Evolutionary conservation across 2,329 filamentous ascomycete species (phyloP).

Genomic region (Colletotrichum sp.): DNA sequence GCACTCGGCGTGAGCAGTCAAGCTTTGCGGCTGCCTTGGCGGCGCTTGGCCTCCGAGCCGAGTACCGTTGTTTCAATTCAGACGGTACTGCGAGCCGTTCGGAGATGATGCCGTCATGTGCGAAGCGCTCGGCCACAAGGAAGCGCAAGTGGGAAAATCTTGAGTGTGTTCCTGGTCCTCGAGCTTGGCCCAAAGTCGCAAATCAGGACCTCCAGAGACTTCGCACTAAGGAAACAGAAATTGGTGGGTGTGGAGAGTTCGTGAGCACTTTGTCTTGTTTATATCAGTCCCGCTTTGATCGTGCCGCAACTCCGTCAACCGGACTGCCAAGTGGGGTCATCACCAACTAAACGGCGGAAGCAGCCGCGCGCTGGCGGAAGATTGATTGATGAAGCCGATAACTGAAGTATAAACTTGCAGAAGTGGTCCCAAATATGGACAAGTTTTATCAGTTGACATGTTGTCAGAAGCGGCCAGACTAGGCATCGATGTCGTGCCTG

Average conservation of each 20-base stretch:
- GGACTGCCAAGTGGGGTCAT: background rate
- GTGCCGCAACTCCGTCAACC: background rate
- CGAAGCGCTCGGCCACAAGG: too few species aligned
- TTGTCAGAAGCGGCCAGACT: background rate
- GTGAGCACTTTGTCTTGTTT: background rate
- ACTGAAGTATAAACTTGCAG: background rate
- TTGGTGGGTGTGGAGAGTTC: background rate
- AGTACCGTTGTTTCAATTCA: too few species aligned
- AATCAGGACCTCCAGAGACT: background rate
- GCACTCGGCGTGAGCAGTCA: background rate
- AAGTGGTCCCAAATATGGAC: background rate
- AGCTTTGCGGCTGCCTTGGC: constrained; percentile 11
- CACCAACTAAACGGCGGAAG: background rate
- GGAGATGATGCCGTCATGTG: background rate
- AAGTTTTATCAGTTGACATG: background rate
- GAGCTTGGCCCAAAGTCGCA: background rate
- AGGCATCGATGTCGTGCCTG: background rate
- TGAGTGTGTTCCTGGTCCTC: background rate
- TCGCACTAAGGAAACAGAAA: background rate
- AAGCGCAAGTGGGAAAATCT: background rate
- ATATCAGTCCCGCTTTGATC: background rate
- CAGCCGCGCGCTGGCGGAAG: background rate
- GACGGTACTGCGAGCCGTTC: too few species aligned
- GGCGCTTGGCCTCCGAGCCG: background rate
- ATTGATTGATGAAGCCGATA: background rate